A percentile compares a stretch with the other conserved stretches of the same genome.
Conservation (phyloP, 2,329 filamentous ascomycete species). For the Tolypocladium inflatum region DNA sequence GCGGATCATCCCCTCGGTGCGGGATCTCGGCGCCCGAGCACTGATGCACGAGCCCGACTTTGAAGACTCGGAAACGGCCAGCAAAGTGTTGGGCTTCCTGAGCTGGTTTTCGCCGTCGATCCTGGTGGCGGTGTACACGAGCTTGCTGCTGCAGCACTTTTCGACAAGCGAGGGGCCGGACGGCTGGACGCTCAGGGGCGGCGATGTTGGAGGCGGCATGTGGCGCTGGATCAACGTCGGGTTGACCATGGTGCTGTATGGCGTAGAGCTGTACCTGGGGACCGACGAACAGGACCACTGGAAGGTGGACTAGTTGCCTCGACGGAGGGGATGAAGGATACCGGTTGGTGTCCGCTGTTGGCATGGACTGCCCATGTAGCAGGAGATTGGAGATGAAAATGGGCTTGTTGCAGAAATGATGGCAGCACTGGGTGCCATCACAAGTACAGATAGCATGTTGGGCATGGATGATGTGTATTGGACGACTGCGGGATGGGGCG, state of each 20-base stretch:
- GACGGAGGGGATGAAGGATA: neutral
- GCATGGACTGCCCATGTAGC: neutral
- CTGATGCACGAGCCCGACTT: conserved; percentile 77
- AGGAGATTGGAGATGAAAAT: neutral
- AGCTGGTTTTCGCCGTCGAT: conserved; percentile 95
- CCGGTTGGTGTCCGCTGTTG: neutral
- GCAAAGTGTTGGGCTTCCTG: conserved; percentile 69
- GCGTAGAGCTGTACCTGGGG: conserved; percentile 80
- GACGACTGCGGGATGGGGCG: neutral
- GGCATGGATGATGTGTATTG: neutral
- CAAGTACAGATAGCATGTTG: neutral
- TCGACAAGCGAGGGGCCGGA: conserved; percentile 61
- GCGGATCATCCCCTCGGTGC: conserved; percentile 87
- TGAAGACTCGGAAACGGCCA: conserved; percentile 77
- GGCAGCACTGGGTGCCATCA: neutral
- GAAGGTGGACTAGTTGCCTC: conserved; percentile 68
- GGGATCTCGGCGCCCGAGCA: conserved; percentile 74
- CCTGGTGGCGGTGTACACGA: conserved; percentile 92
- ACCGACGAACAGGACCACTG: conserved; percentile 84
- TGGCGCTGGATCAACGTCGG: conserved; percentile 93
- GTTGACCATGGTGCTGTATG: conserved; percentile 81
- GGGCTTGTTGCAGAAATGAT: neutral
- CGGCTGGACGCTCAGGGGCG: conserved; percentile 79
- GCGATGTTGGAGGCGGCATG: conserved; percentile 68
- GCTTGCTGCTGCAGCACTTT: conserved; percentile 90